Percentiles rank a stretch among this genome's conserved stretches.
Evolutionary conservation across 352 stramenopile genomes (phyloP).

Genomic region (Thalassiosira livingstoniorum): DNA sequence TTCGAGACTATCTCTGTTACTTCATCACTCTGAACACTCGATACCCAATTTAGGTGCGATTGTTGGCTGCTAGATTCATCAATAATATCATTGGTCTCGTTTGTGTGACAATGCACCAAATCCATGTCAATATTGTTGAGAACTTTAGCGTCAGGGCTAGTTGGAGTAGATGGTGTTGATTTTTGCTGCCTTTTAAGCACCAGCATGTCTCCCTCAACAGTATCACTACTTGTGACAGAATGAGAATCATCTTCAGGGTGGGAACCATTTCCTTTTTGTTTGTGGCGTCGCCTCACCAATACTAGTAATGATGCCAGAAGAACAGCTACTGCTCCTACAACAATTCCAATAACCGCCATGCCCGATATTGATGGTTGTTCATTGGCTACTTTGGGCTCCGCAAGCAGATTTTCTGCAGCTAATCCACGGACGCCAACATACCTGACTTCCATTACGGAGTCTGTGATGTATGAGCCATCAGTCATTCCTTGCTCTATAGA

Average conservation of each 20-base stretch:
- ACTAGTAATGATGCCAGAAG: neutral
- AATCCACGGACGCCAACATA: conserved; percentile 6
- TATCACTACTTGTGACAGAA: no score
- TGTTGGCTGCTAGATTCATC: no score
- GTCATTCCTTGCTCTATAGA: conserved; percentile 15
- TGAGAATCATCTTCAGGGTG: no score
- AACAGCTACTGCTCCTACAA: neutral
- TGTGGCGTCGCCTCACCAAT: neutral
- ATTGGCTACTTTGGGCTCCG: neutral
- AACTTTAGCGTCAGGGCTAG: no score
- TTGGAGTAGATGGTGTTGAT: no score
- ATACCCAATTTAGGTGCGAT: no score
- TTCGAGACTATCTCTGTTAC: conserved; percentile 1
- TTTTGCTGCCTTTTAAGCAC: no score
- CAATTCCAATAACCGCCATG: neutral
- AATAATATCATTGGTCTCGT: no score
- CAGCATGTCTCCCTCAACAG: no score
- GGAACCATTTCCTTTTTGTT: neutral
- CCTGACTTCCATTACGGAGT: neutral
- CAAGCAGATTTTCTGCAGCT: neutral
- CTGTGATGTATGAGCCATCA: neutral
- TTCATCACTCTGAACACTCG: conserved; percentile 7
- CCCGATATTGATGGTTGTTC: neutral
- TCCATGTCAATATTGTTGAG: no score
- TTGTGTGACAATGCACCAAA: no score